Base-by-base conservation (phyloP, 1,284 basidiomycete species). In the Earliella scabrosa region DNA sequence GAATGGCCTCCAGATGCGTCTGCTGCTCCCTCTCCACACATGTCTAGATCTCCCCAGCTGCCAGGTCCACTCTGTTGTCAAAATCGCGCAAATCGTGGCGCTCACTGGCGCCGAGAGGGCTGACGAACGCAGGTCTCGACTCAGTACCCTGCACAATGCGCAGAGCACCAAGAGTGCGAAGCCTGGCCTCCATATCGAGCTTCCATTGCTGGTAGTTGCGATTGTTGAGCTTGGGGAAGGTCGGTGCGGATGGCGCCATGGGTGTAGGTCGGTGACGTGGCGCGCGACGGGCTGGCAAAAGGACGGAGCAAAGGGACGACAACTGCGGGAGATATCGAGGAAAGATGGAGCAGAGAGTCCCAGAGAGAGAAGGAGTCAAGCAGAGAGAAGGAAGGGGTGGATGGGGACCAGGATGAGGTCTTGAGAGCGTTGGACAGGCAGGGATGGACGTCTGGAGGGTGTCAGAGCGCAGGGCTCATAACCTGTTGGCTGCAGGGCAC, bases 251-350 rank as follows among this genome's bases (percentile, higher is more conserved):
- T 36, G 41, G 50, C 4, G 24, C 21, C 31, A 45, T 51, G 50
- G 41, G 13, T 9, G 24, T 21, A 4, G 50, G 48, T 6, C 9
- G 23, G 31, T 29, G 27, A 23, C 20, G n/a, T 40, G 47, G 45
- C 8, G 46, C 45, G 52, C 40, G 54, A 13, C 56, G n/a, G 31
- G 60, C 36, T 9, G 52, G 31, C 58, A 57, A 45, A 55, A 49
- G 3, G n/a, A 27, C 41, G 21, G 40, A 39, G 11, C 8, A n/a
- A 53, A 4, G 2, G 36, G 32, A 32, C 20, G 23, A 29, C n/a
- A 46, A 32, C 24, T 46, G 31, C 21, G 16, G n/a, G n/a, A n/a
- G n/a, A n/a, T n/a, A n/a, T n/a, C 21, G 21, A 38, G 36, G 36
- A 38, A 24, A 34, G 51, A 26, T 24, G 40, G 43, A 29, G 24